Conservation (phyloP, 371 early-diverging fungal genomes). For the Encephalitozoon intestinalis region DNA sequence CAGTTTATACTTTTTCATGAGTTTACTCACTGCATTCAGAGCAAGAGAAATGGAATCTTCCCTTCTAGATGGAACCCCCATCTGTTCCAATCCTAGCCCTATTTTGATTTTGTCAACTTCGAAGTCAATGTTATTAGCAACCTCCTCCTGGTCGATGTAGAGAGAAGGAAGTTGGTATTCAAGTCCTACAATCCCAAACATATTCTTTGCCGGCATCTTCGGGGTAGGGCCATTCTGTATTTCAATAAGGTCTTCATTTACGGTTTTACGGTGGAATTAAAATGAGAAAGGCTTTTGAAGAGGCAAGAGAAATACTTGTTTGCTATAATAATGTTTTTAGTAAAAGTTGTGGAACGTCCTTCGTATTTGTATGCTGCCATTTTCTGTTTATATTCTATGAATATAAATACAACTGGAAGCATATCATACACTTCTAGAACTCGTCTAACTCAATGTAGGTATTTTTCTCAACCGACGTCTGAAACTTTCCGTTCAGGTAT, state of each 20-base stretch:
- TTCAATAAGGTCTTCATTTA: background rate
- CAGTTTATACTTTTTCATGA: constrained; percentile 79
- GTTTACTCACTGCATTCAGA: constrained; percentile 69
- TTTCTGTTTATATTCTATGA: background rate
- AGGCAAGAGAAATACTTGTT: no score
- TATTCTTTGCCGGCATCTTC: background rate
- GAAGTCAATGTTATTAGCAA: constrained; percentile 5
- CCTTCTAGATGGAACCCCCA: background rate
- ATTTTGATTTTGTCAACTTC: constrained; percentile 33
- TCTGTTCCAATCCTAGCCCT: constrained; percentile 29
- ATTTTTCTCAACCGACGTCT: constrained; percentile 27
- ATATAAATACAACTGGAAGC: background rate
- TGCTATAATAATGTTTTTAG: background rate
- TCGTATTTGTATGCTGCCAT: background rate
- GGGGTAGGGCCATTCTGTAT: background rate
- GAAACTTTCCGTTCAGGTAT: constrained; percentile 47
- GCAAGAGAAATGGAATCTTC: constrained; percentile 46
- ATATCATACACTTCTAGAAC: background rate
- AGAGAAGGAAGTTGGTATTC: constrained; percentile 34
- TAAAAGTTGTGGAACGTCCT: background rate
- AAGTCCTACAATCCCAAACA: constrained; percentile 34
- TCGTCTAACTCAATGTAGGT: constrained; percentile 41
- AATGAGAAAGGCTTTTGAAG: background rate
- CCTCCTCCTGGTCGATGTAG: constrained; percentile 13
- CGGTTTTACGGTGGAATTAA: background rate